Evolutionary conservation across 202 grass and related monocot genomes (phyloP).

Genomic region (Brachypodium distachyon): DNA sequence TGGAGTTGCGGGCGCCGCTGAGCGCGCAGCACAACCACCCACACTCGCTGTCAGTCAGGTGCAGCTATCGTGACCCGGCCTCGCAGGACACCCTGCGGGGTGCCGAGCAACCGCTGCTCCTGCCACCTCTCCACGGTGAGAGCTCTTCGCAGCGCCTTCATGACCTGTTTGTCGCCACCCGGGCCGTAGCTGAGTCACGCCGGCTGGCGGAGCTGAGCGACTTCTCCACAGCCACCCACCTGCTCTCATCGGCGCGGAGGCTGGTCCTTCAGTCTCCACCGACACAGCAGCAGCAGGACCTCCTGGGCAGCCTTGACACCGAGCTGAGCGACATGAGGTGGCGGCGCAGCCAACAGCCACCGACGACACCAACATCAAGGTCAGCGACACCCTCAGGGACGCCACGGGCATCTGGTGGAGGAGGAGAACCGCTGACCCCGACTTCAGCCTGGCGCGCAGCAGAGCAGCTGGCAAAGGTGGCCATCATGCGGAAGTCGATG

Average conservation of each 20-base stretch:
- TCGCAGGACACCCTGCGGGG: slow-evolving; percentile 44
- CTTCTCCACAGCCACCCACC: slow-evolving; percentile 59
- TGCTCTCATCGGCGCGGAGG: slow-evolving; percentile 66
- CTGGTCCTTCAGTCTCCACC: slow-evolving; percentile 50
- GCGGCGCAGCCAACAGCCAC: slow-evolving; percentile 19
- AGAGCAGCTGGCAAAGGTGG: slow-evolving; percentile 97
- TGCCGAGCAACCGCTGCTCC: slow-evolving; percentile 35
- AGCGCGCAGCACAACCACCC: slow-evolving; percentile 7
- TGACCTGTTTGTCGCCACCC: slow-evolving; percentile 73
- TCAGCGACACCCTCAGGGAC: slow-evolving; percentile 5
- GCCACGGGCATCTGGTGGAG: neutral
- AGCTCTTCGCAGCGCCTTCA: slow-evolving; percentile 38
- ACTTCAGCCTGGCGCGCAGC: slow-evolving; percentile 93
- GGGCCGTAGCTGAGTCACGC: slow-evolving; percentile 67
- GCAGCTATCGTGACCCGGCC: slow-evolving; percentile 60
- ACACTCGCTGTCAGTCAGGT: slow-evolving; percentile 42
- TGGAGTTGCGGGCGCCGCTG: slow-evolving; percentile 68
- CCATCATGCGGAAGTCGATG: slow-evolving; percentile 86
- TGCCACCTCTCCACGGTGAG: slow-evolving; percentile 30
- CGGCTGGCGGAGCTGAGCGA: slow-evolving; percentile 67
- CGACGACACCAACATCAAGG: slow-evolving; percentile 10
- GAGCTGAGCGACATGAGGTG: slow-evolving; percentile 62
- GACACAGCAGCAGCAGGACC: slow-evolving; percentile 43
- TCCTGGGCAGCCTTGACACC: slow-evolving; percentile 46
- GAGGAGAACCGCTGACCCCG: slow-evolving; percentile 54